Conservation (phyloP, 1,284 basidiomycete genomes). For the Ceratobasidium sp. region DNA sequence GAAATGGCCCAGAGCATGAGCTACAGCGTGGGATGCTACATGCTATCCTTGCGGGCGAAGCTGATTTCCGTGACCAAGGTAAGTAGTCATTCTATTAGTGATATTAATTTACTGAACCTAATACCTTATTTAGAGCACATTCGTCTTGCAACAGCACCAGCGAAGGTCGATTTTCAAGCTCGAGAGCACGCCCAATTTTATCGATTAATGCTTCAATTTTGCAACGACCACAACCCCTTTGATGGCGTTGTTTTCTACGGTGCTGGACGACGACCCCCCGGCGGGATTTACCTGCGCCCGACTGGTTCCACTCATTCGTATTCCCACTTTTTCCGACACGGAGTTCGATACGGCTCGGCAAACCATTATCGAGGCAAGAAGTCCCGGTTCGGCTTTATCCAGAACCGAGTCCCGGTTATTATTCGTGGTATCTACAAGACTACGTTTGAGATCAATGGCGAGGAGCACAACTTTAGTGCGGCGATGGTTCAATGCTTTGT, state of each 20-base stretch:
- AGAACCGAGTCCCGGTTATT: neutral
- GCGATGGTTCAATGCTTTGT: conserved; percentile 4
- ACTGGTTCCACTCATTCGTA: neutral
- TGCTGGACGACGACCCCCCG: neutral
- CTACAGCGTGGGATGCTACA: conserved; percentile 11
- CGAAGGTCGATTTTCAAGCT: neutral
- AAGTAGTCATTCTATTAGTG: neutral
- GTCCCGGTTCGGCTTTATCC: conserved; percentile 1
- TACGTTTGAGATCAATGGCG: neutral
- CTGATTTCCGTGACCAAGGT: conserved; percentile 1
- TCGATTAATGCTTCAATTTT: neutral
- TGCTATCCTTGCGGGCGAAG: conserved; percentile 8
- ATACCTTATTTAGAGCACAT: neutral
- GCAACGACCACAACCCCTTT: neutral
- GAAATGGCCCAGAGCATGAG: conserved; percentile 12
- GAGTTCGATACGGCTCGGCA: neutral
- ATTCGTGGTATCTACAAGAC: neutral
- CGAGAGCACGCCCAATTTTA: neutral
- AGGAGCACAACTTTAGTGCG: neutral
- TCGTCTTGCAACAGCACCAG: neutral
- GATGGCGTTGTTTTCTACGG: neutral
- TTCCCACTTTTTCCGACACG: neutral
- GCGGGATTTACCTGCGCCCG: neutral
- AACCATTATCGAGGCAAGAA: neutral
- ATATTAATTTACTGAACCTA: neutral